Base-by-base conservation (phyloP, 805 yeast genomes). In the Pachysolen tannophilus region DNA sequence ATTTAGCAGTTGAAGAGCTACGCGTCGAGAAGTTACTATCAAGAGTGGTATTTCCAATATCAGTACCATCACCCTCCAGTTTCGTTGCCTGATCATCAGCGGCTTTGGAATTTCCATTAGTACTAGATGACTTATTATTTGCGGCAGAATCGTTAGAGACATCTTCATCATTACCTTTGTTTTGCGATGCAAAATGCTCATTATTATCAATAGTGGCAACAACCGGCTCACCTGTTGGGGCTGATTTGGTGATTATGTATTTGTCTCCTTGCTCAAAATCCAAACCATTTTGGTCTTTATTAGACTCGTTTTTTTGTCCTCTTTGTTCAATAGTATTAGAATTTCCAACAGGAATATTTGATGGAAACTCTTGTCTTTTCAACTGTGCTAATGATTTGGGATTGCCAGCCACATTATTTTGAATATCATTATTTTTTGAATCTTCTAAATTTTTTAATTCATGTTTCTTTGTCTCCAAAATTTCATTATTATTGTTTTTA, bases 201-300 rank as follows among this genome's bases (percentile, higher is more conserved):
- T 56, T 56, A 41, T 55, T 47, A 39, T 66, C 72, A 30, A 66
- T 65, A 10, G 67, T 61, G 8, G 61, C 49, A 14, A 37, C 21
- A 16, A 38, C 41, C 6, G 37, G 28, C n/a, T n/a, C n/a, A n/a
- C n/a, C n/a, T n/a, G n/a, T n/a, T n/a, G n/a, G n/a, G n/a, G n/a
- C n/a, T n/a, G n/a, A n/a, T n/a, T n/a, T n/a, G n/a, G n/a, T n/a
- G n/a, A n/a, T n/a, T n/a, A n/a, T n/a, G n/a, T n/a, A n/a, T n/a
- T n/a, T n/a, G n/a, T n/a, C n/a, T n/a, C n/a, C n/a, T n/a, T n/a
- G n/a, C n/a, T n/a, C n/a, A n/a, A n/a, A n/a, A 49, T 9, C 48
- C 56, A 14, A 52, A 49, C 26, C 35, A 41, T 33, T 34, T 23
- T 23, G n/a, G 11, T 23, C 26, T 10, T 23, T 10, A 23, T 23